Evolutionary conservation across 495 filamentous ascomycete species (phyloP).

Genomic region (Neurospora sp.): DNA sequence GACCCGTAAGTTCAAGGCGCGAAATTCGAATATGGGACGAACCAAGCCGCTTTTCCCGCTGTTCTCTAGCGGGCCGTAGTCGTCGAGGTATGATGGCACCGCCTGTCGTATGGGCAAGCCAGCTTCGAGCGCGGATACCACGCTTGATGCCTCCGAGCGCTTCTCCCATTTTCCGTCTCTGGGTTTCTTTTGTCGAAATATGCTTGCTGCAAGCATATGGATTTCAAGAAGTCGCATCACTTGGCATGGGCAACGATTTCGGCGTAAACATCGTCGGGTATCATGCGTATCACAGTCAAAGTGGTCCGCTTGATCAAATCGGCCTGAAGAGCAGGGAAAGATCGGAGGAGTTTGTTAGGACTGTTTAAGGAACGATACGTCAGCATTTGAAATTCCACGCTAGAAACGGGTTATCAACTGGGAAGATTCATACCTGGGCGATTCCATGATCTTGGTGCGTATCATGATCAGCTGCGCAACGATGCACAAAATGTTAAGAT

Average conservation of each 20-base stretch:
- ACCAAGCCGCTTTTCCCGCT: neutral
- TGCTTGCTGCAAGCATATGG: neutral
- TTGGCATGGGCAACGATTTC: slow-evolving; percentile 82
- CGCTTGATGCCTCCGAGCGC: neutral
- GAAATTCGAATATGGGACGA: neutral
- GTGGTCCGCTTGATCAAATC: slow-evolving; percentile 72
- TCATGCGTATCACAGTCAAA: slow-evolving; percentile 68
- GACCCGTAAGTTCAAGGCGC: neutral
- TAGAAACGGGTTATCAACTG: neutral
- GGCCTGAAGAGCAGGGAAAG: slow-evolving; percentile 78
- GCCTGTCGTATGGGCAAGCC: neutral
- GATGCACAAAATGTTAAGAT: slow-evolving; percentile 92
- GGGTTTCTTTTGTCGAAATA: neutral
- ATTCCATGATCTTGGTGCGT: slow-evolving; percentile 69
- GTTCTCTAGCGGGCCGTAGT: neutral
- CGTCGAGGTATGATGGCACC: neutral
- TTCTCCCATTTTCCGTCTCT: neutral
- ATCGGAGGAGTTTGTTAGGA: slow-evolving; percentile 81
- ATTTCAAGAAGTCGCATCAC: slow-evolving; percentile 21
- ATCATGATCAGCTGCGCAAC: slow-evolving; percentile 91
- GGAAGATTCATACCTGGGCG: slow-evolving; percentile 56
- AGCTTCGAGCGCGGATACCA: neutral
- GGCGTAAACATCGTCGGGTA: slow-evolving; percentile 80
- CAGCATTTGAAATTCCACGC: neutral
- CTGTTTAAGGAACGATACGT: slow-evolving; percentile 33